Base-by-base conservation (phyloP, 805 yeast genomes). In the Blastobotrys mokoenaii region DNA sequence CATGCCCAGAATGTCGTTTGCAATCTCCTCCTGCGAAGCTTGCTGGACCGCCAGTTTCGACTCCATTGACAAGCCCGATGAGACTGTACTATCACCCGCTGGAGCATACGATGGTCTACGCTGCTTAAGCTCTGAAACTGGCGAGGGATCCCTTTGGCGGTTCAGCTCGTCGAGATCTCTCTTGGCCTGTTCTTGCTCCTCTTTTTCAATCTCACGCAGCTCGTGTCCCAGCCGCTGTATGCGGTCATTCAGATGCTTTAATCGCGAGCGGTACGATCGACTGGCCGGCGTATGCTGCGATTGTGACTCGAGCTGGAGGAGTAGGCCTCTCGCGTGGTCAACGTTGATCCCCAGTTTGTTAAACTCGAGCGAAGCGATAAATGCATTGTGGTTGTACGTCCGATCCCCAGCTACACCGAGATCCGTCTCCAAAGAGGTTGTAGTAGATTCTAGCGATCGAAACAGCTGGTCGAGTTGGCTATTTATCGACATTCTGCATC, bases 1-100 rank as follows among this genome's bases (percentile, higher is more conserved):
- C 61, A 78, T 67, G 15, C 65, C 70, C 2, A 71, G 57, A 41
- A 78, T 62, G 35, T 78, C 81, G 25, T 58, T 60, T 29, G 77
- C 56, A 12, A 78, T 61, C 33, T 72, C 73, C 32, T 72, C 72
- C 56, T 78, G 83, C 20, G 53, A 46, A 27, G 49, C 48, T 18
- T 54, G 52, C 43, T 61, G 57, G 10, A 61, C 48, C 11, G 56
- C 51, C 31, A 63, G 50, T 38, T 57, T 58, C 32, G 51, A 51
- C 3, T 52, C 51, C 29, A 52, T 22, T 5, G 57, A 41, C 31
- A 46, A 33, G 15, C 42, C 38, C 22, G 37, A 20, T 3, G 37
- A 18, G 6, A 8, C 15, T 7, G 27, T 33, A n/a, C 11, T 12
- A 9, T 34, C 18, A 3, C 12, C 34, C 11, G 29, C 3, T 3